phyloP scores from a whole-genome alignment of 2,329 filamentous ascomycete species.

The Trichoderma aggressivum region DNA sequence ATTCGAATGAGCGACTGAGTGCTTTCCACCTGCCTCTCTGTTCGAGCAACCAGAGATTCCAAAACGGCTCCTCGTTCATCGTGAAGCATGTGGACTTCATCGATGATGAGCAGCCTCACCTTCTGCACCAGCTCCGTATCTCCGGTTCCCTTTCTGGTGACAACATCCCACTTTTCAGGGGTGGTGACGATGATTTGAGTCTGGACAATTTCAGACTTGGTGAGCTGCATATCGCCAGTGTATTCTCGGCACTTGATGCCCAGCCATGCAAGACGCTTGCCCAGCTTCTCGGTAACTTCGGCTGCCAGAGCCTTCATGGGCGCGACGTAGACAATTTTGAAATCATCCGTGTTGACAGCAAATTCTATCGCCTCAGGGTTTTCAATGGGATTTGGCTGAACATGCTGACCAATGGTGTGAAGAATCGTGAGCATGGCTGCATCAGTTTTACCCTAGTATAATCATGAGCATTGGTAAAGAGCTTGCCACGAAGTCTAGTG shows the following conservation, averaged over 20 bases:
- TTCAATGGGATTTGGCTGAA: conserved; percentile 74
- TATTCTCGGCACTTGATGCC: conserved; percentile 89
- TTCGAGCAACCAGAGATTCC: conserved; percentile 91
- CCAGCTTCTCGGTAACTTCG: conserved; percentile 91
- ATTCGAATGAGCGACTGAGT: conserved; percentile 97
- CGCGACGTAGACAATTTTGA: conserved; percentile 98
- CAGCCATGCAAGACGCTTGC: conserved; percentile 88
- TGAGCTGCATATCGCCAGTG: conserved; percentile 98
- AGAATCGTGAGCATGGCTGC: conserved; percentile 95
- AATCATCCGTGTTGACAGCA: conserved; percentile 76
- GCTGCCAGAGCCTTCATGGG: conserved; percentile 98
- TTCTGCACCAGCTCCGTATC: conserved; percentile 98
- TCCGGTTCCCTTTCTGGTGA: conserved; percentile 93
- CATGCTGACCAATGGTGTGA: conserved; percentile 84
- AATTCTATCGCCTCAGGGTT: conserved; percentile 73
- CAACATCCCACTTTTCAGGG: conserved; percentile 98
- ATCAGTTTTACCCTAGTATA: conserved; percentile 82
- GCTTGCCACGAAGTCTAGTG: neutral
- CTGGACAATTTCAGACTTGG: conserved; percentile 90
- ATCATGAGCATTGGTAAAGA: neutral
- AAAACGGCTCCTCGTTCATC: conserved; percentile 95
- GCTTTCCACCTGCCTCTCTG: conserved; percentile 93
- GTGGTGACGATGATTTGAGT: conserved; percentile 99
- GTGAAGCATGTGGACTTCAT: conserved; percentile 99
- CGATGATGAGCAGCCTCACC: conserved; percentile 91